Evolutionary conservation across 73 alveolate genomes (phyloP), one percentile per base, ranked within the genome.

Genomic region (Paramecium pentaurelia): DNA sequence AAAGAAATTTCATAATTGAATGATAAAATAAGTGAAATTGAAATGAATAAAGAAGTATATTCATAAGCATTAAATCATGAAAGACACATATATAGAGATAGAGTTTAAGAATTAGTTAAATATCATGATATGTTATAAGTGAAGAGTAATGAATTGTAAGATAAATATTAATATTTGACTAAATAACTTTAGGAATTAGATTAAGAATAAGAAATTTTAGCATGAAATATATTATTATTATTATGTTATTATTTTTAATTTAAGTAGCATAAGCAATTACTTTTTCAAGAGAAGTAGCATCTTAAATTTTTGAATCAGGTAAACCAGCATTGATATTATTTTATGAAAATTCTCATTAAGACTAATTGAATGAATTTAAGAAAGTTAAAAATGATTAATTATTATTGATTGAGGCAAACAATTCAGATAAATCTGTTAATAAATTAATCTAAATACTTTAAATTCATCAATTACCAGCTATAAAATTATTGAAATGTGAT

Each of bases 101-200:
- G 91, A 49, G 71, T 80, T 9, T 4, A 28, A 80, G 91, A 80
- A 7, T 22, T 80, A 9, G 32, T n/a, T 25, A 80, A 80, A 36
- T 80, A 80, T 80, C 73, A 80, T 25, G 91, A 80, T 47, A 44
- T 42, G 73, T 36, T 80, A 16, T 27, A 18, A 47, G 91, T 80
- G 27, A 80, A 80, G 75, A 45, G 58, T 42, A 80, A 80, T 80
- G 91, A 80, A 45, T 45, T 80, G 28, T 80, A 80, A 18, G 47
- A 34, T 28, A 64, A 64, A 28, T 64, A 64, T 34, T 64, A 20
- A 64, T 28, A 64, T 34, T 64, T 64, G 84, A 28, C 51, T 64
- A 12, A 64, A 34, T 12, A 34, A 32, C 47, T 64, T 12, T 12
- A 64, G 27, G 84, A 64, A 64, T 64, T 64, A 34, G 84, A 64